Base-by-base conservation (phyloP, 306 rosid genomes). In the Cyamopsis tetragonoloba region DNA sequence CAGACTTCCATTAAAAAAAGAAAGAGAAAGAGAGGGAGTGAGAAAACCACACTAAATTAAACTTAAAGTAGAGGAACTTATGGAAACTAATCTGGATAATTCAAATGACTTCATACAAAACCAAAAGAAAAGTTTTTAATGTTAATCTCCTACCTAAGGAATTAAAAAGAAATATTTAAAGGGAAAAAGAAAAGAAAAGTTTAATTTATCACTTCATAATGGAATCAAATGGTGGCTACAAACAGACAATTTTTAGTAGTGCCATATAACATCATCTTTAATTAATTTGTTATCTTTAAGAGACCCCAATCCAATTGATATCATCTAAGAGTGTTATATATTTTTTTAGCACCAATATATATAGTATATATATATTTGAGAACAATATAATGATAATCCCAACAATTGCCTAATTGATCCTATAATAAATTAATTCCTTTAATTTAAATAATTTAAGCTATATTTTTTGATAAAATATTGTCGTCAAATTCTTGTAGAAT, bases 201-300 rank as follows among this genome's bases (percentile, higher is more conserved):
- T 13, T 18, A 43, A 50, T 7, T 26, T 0, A 31, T 51, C 57
- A 50, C 13, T 49, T 30, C 71, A 28, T 34, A 75, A 75, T 53
- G 59, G 56, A 64, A 67, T 65, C 38, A 58, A 34, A 60, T 60
- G 75, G 80, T 60, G 70, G 81, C 77, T 71, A 41, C 63, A 66
- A 66, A 53, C 37, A 55, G 72, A 76, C 76, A 76, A 12, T 60
- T 55, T 68, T 37, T 68, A 13, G 42, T 57, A 59, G 51, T 49
- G 70, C 14, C 47, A 39, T 68, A 49, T n/a, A 39, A 38, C 55
- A 68, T 62, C 64, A 51, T 60, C 58, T 20, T 49, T 57, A 32
- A 57, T 44, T 57, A n/a, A n/a, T 57, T 76, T 42, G 7, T 53
- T 31, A 19, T 61, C 62, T 75, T 47, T 74, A 4, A 6, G 54